Percentiles rank a stretch among this genome's conserved stretches.
These are phyloP conservation scores for Kuraishia ogatae DNA, from an alignment of 805 yeast species.

Conservation along the genomic window DNA sequence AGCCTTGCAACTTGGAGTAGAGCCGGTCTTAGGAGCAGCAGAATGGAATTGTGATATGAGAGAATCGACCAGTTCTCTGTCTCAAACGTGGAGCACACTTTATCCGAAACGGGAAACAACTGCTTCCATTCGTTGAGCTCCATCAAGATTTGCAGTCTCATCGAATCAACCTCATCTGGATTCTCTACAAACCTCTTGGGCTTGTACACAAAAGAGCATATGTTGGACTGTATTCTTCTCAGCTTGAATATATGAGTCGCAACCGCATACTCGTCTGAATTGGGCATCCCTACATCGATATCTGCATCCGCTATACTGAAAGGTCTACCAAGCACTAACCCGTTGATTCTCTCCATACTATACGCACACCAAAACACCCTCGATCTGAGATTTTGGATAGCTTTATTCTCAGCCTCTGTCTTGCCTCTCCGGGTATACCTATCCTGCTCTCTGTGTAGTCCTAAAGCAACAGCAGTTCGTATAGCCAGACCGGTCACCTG, in stretches of 20 bases:
- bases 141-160: conserved; percentile 19
- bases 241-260: conserved; percentile 22
- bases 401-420: conserved; percentile 4
- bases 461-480: conserved; percentile 21
- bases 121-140: conserved; percentile 25
- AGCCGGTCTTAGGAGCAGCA: conserved; percentile 21
- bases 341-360: conserved; percentile 25
- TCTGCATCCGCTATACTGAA: conserved; percentile 26
- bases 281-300: conserved; percentile 14
- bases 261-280: conserved; percentile 6
- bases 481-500: conserved; percentile 22
- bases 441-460: conserved; percentile 21
- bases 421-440: conserved; percentile 1
- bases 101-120: conserved; percentile 18
- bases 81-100: conserved; percentile 20
- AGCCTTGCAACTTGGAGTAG: conserved; percentile 13
- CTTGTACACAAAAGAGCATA: conserved; percentile 23
- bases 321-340: conserved; percentile 26
- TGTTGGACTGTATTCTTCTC: conserved; percentile 24
- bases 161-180: conserved; percentile 17
- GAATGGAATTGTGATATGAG: conserved; percentile 25
- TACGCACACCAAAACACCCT: conserved; percentile 28
- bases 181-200: conserved; percentile 13
- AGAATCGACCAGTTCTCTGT: conserved; percentile 23
- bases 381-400: conserved; percentile 14